These are phyloP conservation scores for Leccinellum albellum DNA, from an alignment of 768 basidiomycete genomes.

Conservation along the genomic window DNA sequence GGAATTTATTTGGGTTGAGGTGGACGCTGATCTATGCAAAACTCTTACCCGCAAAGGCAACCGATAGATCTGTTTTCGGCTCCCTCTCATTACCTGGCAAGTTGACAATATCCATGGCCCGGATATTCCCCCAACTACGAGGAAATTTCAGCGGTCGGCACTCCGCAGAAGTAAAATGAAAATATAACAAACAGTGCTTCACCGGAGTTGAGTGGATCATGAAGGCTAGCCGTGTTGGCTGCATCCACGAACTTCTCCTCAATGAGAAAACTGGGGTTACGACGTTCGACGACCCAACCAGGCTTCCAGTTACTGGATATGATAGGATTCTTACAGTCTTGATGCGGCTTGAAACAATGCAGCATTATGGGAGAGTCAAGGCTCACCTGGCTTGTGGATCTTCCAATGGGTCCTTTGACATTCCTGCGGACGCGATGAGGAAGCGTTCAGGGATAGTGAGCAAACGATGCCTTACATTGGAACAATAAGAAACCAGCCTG, in stretches of 20 bases:
- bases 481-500: slow-evolving; percentile 44
- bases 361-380: not conserved
- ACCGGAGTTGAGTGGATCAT: slow-evolving; percentile 28
- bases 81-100: slow-evolving; percentile 20
- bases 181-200: slow-evolving; percentile 17
- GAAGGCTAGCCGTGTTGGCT: slow-evolving; percentile 1
- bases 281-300: slow-evolving; percentile 19
- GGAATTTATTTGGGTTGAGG: not conserved
- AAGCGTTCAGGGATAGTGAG: not conserved
- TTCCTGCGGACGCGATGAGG: slow-evolving; percentile 21
- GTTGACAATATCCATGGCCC: slow-evolving; percentile 33
- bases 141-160: not conserved
- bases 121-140: slow-evolving; percentile 34
- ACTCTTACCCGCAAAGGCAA: slow-evolving; percentile 25
- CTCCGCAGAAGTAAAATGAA: not conserved
- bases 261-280: slow-evolving; percentile 17
- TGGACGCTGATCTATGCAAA: not conserved
- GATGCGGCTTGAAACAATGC: not conserved
- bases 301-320: slow-evolving; percentile 19
- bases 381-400: slow-evolving; percentile 35
- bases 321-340: slow-evolving; percentile 24
- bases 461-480: slow-evolving; percentile 20
- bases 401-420: slow-evolving; percentile 44
- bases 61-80: slow-evolving; percentile 16
- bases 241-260: not conserved